Evolutionary conservation across 495 filamentous ascomycete species (phyloP).

Genomic region (Mytilinidion resinicola): DNA sequence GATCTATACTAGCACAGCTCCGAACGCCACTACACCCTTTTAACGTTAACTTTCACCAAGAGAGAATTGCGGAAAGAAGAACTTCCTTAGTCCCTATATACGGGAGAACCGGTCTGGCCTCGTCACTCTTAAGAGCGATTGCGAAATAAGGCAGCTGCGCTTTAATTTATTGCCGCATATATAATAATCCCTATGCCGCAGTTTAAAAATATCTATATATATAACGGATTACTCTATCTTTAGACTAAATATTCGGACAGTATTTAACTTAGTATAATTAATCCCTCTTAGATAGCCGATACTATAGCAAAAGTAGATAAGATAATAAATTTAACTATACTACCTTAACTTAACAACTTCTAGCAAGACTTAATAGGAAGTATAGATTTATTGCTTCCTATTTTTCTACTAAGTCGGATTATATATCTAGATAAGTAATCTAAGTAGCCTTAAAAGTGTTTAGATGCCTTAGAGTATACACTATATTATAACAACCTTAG

Average conservation of each 20-base stretch:
- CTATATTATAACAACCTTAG: conserved; percentile 13
- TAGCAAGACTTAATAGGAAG: conserved; percentile 6
- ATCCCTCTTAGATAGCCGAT: not conserved
- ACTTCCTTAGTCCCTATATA: conserved; percentile 4
- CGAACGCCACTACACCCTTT: conserved; percentile 14
- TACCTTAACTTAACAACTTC: conserved; percentile 8
- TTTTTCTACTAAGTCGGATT: conserved; percentile 10
- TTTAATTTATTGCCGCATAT: conserved; percentile 9
- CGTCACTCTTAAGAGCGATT: conserved; percentile 8
- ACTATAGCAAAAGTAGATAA: conserved; percentile 1
- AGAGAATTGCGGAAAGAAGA: conserved; percentile 9
- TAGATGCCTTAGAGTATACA: not conserved
- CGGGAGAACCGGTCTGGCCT: not conserved
- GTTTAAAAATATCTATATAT: conserved; percentile 1
- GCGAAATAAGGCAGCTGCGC: conserved; percentile 8
- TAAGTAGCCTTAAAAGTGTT: conserved; percentile 4
- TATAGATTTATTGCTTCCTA: conserved; percentile 6
- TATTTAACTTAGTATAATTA: conserved; percentile 1
- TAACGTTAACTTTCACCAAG: conserved; percentile 12
- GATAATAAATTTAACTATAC: not conserved
- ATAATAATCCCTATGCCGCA: conserved; percentile 12
- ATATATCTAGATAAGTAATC: conserved; percentile 11
- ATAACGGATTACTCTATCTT: conserved; percentile 12
- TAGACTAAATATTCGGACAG: conserved; percentile 3
- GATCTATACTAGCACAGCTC: not conserved